Conservation (phyloP, 139 green algal genomes). For the Auxenochlorella protothecoides region DNA sequence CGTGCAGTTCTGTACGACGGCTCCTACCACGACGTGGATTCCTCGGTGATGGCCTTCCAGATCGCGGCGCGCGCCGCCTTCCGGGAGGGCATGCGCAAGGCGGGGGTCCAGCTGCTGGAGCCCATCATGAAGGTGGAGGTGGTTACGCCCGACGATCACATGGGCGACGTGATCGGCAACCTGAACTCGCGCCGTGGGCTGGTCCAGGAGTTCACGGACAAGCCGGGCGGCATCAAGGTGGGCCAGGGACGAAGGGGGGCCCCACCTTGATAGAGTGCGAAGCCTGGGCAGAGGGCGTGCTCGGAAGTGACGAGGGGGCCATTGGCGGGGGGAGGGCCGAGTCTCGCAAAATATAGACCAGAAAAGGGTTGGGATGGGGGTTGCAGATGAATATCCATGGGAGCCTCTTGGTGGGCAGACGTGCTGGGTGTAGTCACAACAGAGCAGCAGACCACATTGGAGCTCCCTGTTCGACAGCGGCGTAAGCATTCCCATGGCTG, state of each 20-base stretch:
- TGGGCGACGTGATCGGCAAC: slow-evolving; percentile 97
- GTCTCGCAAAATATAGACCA: too few relatives aligned
- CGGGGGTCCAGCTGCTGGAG: slow-evolving; percentile 81
- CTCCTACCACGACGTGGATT: slow-evolving; percentile 97
- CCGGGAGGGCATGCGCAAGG: slow-evolving; percentile 89
- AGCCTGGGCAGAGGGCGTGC: too few relatives aligned
- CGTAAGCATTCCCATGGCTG: too few relatives aligned
- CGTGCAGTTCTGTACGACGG: slow-evolving; percentile 78
- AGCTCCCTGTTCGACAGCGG: too few relatives aligned
- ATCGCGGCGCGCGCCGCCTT: slow-evolving; percentile 73
- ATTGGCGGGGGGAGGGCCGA: too few relatives aligned
- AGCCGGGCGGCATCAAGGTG: slow-evolving; percentile 89
- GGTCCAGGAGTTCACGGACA: slow-evolving; percentile 83
- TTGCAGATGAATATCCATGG: too few relatives aligned
- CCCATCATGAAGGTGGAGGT: slow-evolving; percentile 98
- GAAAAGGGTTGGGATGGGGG: too few relatives aligned
- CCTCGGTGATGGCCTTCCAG: slow-evolving; percentile 95
- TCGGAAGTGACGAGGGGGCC: too few relatives aligned
- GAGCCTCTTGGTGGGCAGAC: too few relatives aligned
- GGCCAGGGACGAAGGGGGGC: not conserved
- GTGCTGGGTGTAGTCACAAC: too few relatives aligned
- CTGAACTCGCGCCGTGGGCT: slow-evolving; percentile 92
- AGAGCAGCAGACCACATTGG: too few relatives aligned
- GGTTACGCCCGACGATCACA: slow-evolving; percentile 88
- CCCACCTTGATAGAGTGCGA: too few relatives aligned